phyloP scores from a whole-genome alignment of 2,329 filamentous ascomycete genomes.

The Xylariales sp. region DNA sequence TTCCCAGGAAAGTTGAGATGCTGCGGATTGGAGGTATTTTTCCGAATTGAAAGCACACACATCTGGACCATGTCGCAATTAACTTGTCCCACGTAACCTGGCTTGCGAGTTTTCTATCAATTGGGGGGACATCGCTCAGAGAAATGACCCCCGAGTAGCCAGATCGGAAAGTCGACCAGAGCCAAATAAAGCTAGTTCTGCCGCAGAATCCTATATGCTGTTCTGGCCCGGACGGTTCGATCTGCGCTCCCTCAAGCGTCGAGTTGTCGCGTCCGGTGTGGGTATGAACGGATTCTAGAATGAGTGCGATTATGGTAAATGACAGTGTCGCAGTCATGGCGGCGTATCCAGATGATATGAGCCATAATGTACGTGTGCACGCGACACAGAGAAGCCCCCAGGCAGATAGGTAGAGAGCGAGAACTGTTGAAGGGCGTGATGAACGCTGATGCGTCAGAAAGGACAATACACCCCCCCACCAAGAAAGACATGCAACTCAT shows the following conservation, averaged over 20 bases:
- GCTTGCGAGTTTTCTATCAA: neutral
- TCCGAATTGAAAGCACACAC: neutral
- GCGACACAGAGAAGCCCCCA: constrained; percentile 9
- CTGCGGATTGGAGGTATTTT: too few species aligned
- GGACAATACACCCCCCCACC: too few species aligned
- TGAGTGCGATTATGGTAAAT: neutral
- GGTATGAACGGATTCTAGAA: neutral
- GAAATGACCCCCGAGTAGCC: constrained; percentile 7
- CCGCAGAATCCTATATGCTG: constrained; percentile 7
- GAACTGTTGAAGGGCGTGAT: constrained; percentile 9
- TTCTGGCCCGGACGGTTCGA: constrained; percentile 5
- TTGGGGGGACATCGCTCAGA: constrained; percentile 1
- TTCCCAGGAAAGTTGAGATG: too few species aligned
- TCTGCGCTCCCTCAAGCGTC: neutral
- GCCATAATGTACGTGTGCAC: constrained; percentile 9
- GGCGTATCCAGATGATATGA: neutral
- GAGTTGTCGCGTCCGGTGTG: neutral
- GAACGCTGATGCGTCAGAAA: constrained; percentile 14
- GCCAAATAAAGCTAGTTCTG: constrained; percentile 8
- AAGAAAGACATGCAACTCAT: constrained; percentile 6
- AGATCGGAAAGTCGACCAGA: constrained; percentile 6
- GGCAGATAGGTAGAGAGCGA: constrained; percentile 12
- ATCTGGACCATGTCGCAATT: neutral
- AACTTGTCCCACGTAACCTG: neutral
- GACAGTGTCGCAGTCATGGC: constrained; percentile 1